Evolutionary conservation across 1,139 yeast genomes (phyloP), one percentile per base, ranked within the genome.

Genomic region (Scheffersomyces lignicola): DNA sequence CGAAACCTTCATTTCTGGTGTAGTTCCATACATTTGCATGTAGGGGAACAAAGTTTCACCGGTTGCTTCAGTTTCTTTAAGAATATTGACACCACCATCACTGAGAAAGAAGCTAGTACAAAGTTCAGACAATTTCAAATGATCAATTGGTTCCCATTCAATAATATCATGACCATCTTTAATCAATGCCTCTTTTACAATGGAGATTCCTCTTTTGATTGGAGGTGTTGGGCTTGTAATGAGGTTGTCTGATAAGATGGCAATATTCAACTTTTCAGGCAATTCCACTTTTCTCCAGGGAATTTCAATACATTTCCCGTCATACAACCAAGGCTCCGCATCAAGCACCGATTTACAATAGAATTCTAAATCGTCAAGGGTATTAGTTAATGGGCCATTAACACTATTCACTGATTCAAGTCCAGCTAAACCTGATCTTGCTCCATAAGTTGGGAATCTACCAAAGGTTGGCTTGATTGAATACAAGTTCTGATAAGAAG

Each of bases 151-250:
- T 15, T 60, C 67, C 76, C 83, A 81, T 33, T 74, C 77, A 17
- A 82, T 74, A 29, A 82, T 68, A 39, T 74, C 77, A 45, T 76
- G 84, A 15, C 88, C 88, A 24, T 70, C 74, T 9, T 59, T 64
- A 43, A 43, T 34, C 35, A 66, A 46, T 4, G 49, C 46, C 0
- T 56, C 48, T 13, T 41, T 47, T 3, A 57, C 57, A 18, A 45
- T 45, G 4, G 42, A 33, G 40, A 60, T 43, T 2, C 58, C 66
- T 38, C 70, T 47, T 15, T 54, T 45, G 18, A 64, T 53, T 8
- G 73, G 72, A 3, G 73, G 65, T 1, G 69, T 62, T 5, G 70
- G 69, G n/a, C 60, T 47, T 9, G 63, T 59, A 18, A 46, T 39
- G 1, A 58, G 57, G 40, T 66, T 70, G 31, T 60, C 64, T 10